phyloP scores from a whole-genome alignment of 257 asterid species.

The Nicotiana sylvestris region DNA sequence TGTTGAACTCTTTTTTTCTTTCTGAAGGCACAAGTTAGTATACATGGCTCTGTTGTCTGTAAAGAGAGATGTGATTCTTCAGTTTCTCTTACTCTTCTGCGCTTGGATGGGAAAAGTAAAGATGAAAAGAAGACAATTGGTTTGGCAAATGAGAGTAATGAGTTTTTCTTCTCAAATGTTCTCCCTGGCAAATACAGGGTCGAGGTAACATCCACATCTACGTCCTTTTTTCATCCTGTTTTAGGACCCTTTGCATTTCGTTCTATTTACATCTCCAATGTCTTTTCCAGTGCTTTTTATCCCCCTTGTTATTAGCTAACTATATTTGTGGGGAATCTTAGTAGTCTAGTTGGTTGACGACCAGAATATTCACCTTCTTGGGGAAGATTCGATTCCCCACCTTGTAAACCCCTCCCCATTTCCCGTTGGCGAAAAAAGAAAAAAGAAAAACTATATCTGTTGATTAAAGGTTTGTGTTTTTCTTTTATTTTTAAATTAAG shows the following conservation, averaged over 20 bases:
- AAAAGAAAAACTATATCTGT: not conserved
- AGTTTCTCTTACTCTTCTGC: constrained; percentile 59
- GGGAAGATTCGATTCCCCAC: too few species aligned
- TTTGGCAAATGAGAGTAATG: constrained; percentile 58
- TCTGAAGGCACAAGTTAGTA: constrained; percentile 75
- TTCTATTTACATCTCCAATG: not conserved
- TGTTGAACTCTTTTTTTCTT: constrained; percentile 17
- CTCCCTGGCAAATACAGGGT: constrained; percentile 91
- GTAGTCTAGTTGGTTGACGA: too few species aligned
- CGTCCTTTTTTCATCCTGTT: constrained; percentile 15
- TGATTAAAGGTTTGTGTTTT: not conserved
- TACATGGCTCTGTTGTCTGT: constrained; percentile 80
- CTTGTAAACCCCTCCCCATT: too few species aligned
- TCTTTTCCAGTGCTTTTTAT: not conserved
- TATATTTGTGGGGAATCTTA: not conserved
- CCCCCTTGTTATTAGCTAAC: not conserved
- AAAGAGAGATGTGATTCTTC: constrained; percentile 79
- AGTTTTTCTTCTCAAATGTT: constrained; percentile 64
- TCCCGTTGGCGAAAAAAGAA: too few species aligned
- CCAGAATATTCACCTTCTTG: too few species aligned
- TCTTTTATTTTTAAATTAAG: not conserved
- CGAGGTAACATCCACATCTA: constrained; percentile 58
- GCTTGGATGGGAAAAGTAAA: constrained; percentile 50
- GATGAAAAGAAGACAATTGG: constrained; percentile 41
- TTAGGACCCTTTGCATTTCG: not conserved